These are phyloP conservation scores for Cercis canadensis DNA, from an alignment of 306 rosid species.

Conservation along the genomic window DNA sequence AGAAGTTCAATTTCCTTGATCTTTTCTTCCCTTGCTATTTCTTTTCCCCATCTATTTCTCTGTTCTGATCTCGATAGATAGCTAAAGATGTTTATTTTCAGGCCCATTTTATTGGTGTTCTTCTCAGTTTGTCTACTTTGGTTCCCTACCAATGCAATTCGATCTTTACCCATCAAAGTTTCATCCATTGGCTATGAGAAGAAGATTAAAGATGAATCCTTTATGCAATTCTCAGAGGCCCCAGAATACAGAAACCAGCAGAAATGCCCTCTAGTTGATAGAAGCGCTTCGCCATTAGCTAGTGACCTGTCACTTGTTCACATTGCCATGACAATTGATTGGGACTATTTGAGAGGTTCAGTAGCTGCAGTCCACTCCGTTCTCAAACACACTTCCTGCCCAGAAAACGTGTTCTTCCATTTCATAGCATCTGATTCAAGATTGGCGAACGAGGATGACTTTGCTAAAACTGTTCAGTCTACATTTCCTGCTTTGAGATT, in stretches of 20 bases:
- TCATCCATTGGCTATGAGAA: conserved; percentile 15
- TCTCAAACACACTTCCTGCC: conserved; percentile 78
- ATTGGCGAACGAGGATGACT: conserved; percentile 35
- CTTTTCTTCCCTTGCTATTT: background rate
- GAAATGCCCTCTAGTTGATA: too few relatives aligned
- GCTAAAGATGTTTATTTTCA: conserved; percentile 41
- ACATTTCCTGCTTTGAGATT: conserved; percentile 72
- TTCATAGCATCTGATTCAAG: conserved; percentile 79
- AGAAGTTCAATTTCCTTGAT: too few relatives aligned
- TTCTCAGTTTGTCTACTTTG: conserved; percentile 31
- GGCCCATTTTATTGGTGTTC: conserved; percentile 37
- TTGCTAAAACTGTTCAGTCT: conserved; percentile 44
- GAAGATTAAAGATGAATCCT: conserved; percentile 30
- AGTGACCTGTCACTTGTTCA: conserved; percentile 72
- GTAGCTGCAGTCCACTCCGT: conserved; percentile 85
- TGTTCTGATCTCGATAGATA: conserved; percentile 2
- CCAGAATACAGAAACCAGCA: conserved; percentile 66
- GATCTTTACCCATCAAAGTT: conserved; percentile 50
- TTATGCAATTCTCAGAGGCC: conserved; percentile 59
- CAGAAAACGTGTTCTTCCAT: conserved; percentile 78
- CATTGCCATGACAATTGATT: conserved; percentile 82
- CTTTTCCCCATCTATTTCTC: background rate
- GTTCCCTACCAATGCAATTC: conserved; percentile 41
- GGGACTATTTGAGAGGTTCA: conserved; percentile 77
- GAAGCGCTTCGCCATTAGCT: too few relatives aligned